These are phyloP conservation scores for Phytophthora sansomeana DNA, from an alignment of 352 stramenopile species.

Conservation along the genomic window DNA sequence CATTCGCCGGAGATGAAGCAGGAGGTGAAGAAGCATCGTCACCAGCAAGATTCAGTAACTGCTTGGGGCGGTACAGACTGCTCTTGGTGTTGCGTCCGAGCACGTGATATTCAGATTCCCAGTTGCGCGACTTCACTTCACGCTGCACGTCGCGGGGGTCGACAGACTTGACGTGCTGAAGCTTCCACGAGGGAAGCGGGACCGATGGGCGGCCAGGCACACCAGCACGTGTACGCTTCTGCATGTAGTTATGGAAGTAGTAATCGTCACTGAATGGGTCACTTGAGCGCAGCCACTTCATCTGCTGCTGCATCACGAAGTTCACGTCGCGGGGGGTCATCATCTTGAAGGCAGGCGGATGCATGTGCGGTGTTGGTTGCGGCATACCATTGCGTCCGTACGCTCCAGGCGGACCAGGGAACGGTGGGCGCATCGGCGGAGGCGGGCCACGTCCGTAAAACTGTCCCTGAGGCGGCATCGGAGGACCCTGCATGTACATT, in stretches of 20 bases:
- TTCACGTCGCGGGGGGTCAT: slow-evolving; percentile 88
- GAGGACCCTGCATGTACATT: slow-evolving; percentile 51
- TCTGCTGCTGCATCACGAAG: slow-evolving; percentile 87
- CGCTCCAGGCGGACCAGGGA: slow-evolving; percentile 27
- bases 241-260: slow-evolving; percentile 88
- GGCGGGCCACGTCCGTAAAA: slow-evolving; percentile 34
- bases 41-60: slow-evolving; percentile 59
- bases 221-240: slow-evolving; percentile 67
- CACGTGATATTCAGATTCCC: slow-evolving; percentile 78
- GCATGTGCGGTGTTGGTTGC: slow-evolving; percentile 47
- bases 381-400: slow-evolving; percentile 29
- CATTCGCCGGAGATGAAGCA: slow-evolving; percentile 20
- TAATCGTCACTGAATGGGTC: slow-evolving; percentile 91
- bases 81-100: slow-evolving; percentile 82
- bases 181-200: slow-evolving; percentile 82
- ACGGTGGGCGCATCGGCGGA: slow-evolving; percentile 38
- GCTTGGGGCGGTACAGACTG: slow-evolving; percentile 81
- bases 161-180: slow-evolving; percentile 85
- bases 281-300: slow-evolving; percentile 88
- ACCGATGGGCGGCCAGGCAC: slow-evolving; percentile 44
- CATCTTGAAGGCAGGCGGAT: slow-evolving; percentile 75
- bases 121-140: slow-evolving; percentile 74
- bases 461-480: slow-evolving; percentile 37
- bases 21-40: slow-evolving; percentile 15
- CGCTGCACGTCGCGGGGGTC: slow-evolving; percentile 67